Base-by-base conservation (phyloP, 495 filamentous ascomycete species). In the Aspergillus biplanus region DNA sequence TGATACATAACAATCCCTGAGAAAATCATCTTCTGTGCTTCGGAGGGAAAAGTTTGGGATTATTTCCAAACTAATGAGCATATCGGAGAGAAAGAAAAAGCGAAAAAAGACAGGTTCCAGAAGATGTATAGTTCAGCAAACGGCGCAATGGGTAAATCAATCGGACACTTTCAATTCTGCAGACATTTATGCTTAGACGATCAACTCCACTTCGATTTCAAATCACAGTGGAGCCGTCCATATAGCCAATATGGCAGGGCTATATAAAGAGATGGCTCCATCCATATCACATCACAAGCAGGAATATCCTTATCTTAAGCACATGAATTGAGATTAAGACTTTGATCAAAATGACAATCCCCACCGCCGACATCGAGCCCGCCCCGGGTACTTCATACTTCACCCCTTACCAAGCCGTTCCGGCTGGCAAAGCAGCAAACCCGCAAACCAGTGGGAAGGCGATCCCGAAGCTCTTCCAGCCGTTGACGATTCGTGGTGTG, bases 371-470 rank as follows among this genome's bases (percentile, higher is more conserved):
- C 37, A 56, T 44, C 37, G 21, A 52, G 15, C 59, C 59, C 32
- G 59, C 64, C 46, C 48, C 15, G 42, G 64, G 59, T 15, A 81
- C 90, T 64, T 80, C 86, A 37, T 92, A 87, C 78, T 92, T 85
- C 76, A 89, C 89, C 0, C 89, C 89, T 3, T 81, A 75, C 3
- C 89, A 92, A 67, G 66, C 74, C 2, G 86, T 87, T 2, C 84
- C 89, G 1, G 81, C 86, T 6, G 89, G 89, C 9, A 90, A 87
- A 1, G 87, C 89, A 5, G 78, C 82, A 7, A 75, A 86, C 59
- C 84, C 87, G 7, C 85, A 90, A 60, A 77, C 81, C 4, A 77
- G 82, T 73, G 83, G 82, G 27, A 79, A 78, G 35, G 66, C 77
- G 5, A 80, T 85, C 27, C 88, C 89, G 0, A 92, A 27, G 2